Base-by-base conservation (phyloP, 2,329 filamentous ascomycete genomes). In the Xylariaceae sp. region DNA sequence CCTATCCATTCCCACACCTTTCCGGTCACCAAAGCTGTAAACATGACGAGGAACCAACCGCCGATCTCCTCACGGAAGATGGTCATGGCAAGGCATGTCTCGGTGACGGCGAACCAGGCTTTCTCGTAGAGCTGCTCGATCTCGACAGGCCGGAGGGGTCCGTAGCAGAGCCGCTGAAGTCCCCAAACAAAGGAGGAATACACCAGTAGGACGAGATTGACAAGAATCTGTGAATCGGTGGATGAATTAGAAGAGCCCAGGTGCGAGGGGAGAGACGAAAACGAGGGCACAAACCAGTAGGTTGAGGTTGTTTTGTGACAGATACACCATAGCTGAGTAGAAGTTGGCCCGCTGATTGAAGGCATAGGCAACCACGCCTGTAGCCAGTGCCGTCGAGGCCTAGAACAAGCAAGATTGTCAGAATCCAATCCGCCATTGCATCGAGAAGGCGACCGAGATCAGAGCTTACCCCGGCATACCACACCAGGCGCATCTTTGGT, bases 1-100 rank as follows among this genome's bases (percentile, higher is more conserved):
- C 87, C 88, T 51, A 98, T 95, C 92, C 94, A 98, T 39, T 88
- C 87, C 89, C 94, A 98, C 33, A 98, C 85, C 66, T 97, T 97
- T 38, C 89, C 89, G 3, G 88, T 90, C 32, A 98, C 77, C 27
- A 98, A 74, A 17, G 83, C 81, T 12, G 94, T 86, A 62, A 98
- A 97, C 89, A 98, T 97, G 55, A 92, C 81, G 43, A 98, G 71
- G 57, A 97, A 95, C 81, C 88, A 94, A 29, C 85, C 85, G 31
- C 92, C 90, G 13, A 98, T 81, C 60, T 97, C 89, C 48, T 96
- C 92, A 31, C 92, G 76, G 64, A 98, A 97, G 50, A 95, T 95
- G 19, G 92, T 96, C 90, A 98, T 97, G 19, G 92, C 92, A 48
- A 98, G 72, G 57, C 89, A 87, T 48, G 92, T 98, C 67, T 98